Conservation (phyloP, 495 filamentous ascomycete species). For the Aspergillus diversus region DNA sequence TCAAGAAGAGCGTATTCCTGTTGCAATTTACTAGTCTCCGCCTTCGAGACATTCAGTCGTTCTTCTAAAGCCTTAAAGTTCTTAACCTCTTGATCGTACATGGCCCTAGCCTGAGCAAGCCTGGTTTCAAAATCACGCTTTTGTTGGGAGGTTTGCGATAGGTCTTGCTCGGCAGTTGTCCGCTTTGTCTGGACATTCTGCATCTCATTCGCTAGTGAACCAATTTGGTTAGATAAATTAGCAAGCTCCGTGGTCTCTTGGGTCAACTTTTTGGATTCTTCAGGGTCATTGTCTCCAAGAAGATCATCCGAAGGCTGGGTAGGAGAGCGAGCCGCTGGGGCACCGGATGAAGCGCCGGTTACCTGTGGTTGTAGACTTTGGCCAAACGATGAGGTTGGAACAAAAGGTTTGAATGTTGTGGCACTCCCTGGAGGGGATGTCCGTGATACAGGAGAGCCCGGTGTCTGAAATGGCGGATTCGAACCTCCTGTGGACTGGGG, state of each 20-base stretch:
- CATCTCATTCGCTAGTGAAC: slow-evolving; percentile 88
- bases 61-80: slow-evolving; percentile 84
- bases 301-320: slow-evolving; percentile 77
- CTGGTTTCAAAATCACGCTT: slow-evolving; percentile 91
- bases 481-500: slow-evolving; percentile 77
- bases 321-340: slow-evolving; percentile 48
- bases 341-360: slow-evolving; percentile 68
- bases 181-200: slow-evolving; percentile 85
- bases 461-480: slow-evolving; percentile 42
- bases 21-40: slow-evolving; percentile 80
- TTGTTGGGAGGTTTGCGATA: slow-evolving; percentile 77
- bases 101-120: slow-evolving; percentile 75
- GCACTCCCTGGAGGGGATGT: slow-evolving; percentile 43
- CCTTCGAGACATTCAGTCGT: slow-evolving; percentile 71
- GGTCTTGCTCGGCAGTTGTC: slow-evolving; percentile 71
- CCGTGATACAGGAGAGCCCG: slow-evolving; percentile 42
- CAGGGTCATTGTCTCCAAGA: slow-evolving; percentile 91
- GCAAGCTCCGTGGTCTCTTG: slow-evolving; percentile 92
- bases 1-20: slow-evolving; percentile 82
- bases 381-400: slow-evolving; percentile 89
- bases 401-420: slow-evolving; percentile 82
- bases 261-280: slow-evolving; percentile 82
- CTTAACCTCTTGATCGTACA: slow-evolving; percentile 92
- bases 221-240: slow-evolving; percentile 94
- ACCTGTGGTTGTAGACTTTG: slow-evolving; percentile 75